These are phyloP conservation scores for Hypoxylon sp. DNA, from an alignment of 2,329 filamentous ascomycete species.

Conservation along the genomic window DNA sequence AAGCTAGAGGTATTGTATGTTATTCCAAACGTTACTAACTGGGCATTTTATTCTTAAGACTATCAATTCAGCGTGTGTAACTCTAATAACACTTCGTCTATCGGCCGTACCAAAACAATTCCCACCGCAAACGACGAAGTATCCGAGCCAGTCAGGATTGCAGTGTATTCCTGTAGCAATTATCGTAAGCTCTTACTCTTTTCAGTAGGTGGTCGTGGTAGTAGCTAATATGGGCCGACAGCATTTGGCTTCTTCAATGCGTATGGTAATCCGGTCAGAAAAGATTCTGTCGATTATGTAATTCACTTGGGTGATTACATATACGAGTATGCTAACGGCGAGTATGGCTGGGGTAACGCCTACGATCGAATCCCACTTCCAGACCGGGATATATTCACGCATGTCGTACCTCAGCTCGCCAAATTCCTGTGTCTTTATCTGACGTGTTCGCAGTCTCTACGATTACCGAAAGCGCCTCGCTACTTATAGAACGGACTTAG, in stretches of 20 bases:
- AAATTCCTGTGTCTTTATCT: slow-evolving; percentile 22
- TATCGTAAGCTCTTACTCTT: slow-evolving; percentile 63
- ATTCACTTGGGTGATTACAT: slow-evolving; percentile 71
- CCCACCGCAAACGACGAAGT: slow-evolving; percentile 70
- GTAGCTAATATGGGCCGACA: slow-evolving; percentile 41
- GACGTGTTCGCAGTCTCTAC: slow-evolving; percentile 58
- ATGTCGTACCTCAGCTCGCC: slow-evolving; percentile 53
- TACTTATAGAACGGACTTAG: slow-evolving; percentile 72
- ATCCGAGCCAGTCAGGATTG: slow-evolving; percentile 69
- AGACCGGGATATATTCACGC: slow-evolving; percentile 64
- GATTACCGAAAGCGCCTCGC: slow-evolving; percentile 73
- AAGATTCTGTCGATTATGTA: slow-evolving; percentile 73
- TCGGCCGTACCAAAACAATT: slow-evolving; percentile 80
- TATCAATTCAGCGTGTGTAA: slow-evolving; percentile 80
- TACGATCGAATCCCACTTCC: slow-evolving; percentile 68
- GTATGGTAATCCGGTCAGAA: slow-evolving; percentile 71
- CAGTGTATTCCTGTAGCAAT: slow-evolving; percentile 80
- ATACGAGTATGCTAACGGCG: slow-evolving; percentile 58
- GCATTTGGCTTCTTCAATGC: slow-evolving; percentile 72
- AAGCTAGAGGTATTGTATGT: not conserved
- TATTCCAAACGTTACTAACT: not conserved
- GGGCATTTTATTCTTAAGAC: slow-evolving; percentile 45
- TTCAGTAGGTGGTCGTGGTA: not conserved
- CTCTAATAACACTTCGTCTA: slow-evolving; percentile 71
- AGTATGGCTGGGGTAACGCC: slow-evolving; percentile 66